Base-by-base conservation (phyloP, 2,329 filamentous ascomycete genomes). In the Ophiostoma sp. region DNA sequence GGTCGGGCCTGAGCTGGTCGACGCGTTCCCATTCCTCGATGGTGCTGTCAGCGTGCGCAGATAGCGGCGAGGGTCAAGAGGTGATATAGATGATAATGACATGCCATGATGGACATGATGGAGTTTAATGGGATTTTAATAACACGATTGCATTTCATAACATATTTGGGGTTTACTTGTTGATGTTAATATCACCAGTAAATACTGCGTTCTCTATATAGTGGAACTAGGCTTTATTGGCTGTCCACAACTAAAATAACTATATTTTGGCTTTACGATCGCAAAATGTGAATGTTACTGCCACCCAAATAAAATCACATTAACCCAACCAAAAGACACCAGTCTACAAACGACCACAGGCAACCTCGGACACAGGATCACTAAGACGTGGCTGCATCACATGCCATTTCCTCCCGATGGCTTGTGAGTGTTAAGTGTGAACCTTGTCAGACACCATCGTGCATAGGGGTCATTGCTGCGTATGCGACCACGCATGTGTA, bases 1-100 rank as follows among this genome's bases (percentile, higher is more conserved):
- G 0, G 71, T 72, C 31, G 69, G 68, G n/a, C 70, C 69, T 1
- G 71, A 71, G 52, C 57, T 72, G 31, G 68, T 72, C 15, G 70
- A 67, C 7, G 71, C 71, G 15, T 72, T 69, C 60, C 70, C 69
- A 0, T 70, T 71, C 15, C 23, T 72, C 35, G 67, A 72, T 4
- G 71, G 71, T 0, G 71, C 71, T 7, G 60, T 72, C 3, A 71
- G 69, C 31, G 70, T 72, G 44, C 57, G 67, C 5, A 67, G 70
- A 17, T 65, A 17, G 23, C 3, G 44, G 44, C 44, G 7, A 31
- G 20, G 4, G 35, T 23, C 33, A 23, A 4, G 33, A 65, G 20
- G 23, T 23, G 13, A 36, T 64, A 6, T n/a, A 48, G 44, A 64
- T 64, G 60, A 64, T 48, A 48, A 48, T 48, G 44, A 48, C 44